Conservation (phyloP, 2,329 filamentous ascomycete genomes). For the Ophiostoma sp. region DNA sequence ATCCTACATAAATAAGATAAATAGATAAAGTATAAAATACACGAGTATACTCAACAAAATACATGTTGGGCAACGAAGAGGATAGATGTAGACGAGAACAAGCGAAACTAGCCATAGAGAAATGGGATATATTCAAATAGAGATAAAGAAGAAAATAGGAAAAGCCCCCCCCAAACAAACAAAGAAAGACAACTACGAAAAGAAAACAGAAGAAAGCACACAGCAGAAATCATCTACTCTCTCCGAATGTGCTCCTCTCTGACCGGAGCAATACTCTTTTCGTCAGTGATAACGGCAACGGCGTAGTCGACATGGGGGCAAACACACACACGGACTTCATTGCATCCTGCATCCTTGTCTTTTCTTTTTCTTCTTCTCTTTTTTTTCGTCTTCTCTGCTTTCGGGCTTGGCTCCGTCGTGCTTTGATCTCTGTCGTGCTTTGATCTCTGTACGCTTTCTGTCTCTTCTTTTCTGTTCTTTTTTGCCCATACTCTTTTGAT, state of each 20-base stretch:
- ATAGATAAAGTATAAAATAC: too few relatives aligned
- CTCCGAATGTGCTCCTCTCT: neutral
- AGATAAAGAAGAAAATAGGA: neutral
- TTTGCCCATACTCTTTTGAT: neutral
- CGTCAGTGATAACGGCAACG: slow-evolving; percentile 6
- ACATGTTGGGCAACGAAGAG: too few relatives aligned
- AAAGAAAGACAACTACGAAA: too few relatives aligned
- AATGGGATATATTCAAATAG: neutral
- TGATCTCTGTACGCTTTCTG: neutral
- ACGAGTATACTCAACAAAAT: too few relatives aligned
- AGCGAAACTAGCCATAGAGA: too few relatives aligned
- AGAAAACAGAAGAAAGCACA: neutral
- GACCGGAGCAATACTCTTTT: slow-evolving; percentile 13
- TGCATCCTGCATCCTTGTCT: slow-evolving; percentile 7
- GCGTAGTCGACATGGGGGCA: slow-evolving; percentile 2
- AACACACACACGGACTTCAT: neutral
- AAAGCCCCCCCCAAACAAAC: neutral
- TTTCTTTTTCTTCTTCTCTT: neutral
- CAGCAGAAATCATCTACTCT: neutral
- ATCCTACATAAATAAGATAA: too few relatives aligned
- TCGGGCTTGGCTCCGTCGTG: neutral
- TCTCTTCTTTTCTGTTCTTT: neutral
- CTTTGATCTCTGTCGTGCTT: neutral
- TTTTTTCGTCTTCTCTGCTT: neutral
- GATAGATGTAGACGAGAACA: too few relatives aligned